A percentile compares a stretch with the other conserved stretches of the same genome.
Conservation (phyloP, 148 eudicot genomes). For the Hydrangea macrophylla region DNA sequence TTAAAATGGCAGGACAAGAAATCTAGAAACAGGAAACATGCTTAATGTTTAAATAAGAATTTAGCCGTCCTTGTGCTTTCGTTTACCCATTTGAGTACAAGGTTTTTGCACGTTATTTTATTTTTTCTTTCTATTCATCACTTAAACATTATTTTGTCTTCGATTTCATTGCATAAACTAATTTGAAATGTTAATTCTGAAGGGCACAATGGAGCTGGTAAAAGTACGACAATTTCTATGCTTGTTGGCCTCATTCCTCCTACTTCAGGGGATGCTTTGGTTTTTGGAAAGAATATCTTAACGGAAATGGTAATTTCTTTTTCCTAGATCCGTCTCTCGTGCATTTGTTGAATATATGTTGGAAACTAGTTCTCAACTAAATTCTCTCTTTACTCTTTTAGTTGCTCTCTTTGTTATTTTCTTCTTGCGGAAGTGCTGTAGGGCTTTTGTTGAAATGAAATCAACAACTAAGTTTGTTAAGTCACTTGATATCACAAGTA, state of each 20-base stretch:
- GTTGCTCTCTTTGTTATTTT: conserved; percentile 5
- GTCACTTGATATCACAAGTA: too few relatives aligned
- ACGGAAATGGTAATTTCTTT: conserved; percentile 70
- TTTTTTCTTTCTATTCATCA: not conserved
- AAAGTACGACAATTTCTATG: conserved; percentile 99
- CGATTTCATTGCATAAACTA: not conserved
- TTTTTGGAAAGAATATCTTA: conserved; percentile 78
- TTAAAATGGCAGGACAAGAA: not conserved
- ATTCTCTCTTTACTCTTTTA: not conserved
- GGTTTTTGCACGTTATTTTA: not conserved
- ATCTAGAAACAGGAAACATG: not conserved
- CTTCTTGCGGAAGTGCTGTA: not conserved
- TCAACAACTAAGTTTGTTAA: not conserved
- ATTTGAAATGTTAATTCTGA: conserved; percentile 15
- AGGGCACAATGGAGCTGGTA: conserved; percentile 99
- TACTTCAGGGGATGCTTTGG: conserved; percentile 92
- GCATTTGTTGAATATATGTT: not conserved
- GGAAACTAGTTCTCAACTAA: not conserved
- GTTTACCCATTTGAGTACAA: not conserved
- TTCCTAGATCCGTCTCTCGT: conserved; percentile 4
- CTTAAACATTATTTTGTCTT: not conserved
- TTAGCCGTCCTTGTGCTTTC: not conserved
- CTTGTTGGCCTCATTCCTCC: conserved; percentile 95
- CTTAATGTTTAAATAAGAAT: not conserved
- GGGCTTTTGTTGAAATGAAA: not conserved